These are phyloP conservation scores for Pulveroboletus sp. DNA, from an alignment of 768 basidiomycete species.

Conservation along the genomic window DNA sequence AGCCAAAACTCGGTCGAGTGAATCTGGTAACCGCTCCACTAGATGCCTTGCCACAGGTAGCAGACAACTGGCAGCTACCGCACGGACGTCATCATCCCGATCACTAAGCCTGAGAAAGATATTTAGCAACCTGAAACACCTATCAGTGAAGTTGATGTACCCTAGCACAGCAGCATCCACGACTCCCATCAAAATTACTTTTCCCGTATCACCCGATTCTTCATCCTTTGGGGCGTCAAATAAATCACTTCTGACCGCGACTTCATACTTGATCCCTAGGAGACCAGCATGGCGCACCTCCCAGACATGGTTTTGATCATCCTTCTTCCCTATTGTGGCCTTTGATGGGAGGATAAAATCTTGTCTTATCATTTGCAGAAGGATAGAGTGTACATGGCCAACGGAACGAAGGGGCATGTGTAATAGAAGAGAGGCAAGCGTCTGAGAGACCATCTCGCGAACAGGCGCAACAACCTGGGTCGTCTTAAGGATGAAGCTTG, in stretches of 20 bases:
- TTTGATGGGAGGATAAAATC: slow-evolving; percentile 53
- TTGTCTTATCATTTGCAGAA: slow-evolving; percentile 93
- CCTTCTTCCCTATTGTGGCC: slow-evolving; percentile 30
- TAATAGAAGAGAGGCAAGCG: slow-evolving; percentile 81
- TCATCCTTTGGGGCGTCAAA: slow-evolving; percentile 43
- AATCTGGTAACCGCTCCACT: slow-evolving; percentile 67
- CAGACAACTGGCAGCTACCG: slow-evolving; percentile 89
- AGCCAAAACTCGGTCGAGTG: slow-evolving; percentile 66
- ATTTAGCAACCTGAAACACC: slow-evolving; percentile 5
- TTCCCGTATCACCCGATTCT: slow-evolving; percentile 39
- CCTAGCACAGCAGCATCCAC: slow-evolving; percentile 90
- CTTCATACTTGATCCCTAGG: slow-evolving; percentile 95
- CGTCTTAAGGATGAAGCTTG: neutral
- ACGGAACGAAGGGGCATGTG: slow-evolving; percentile 84
- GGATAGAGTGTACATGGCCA: slow-evolving; percentile 71
- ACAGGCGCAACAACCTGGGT: slow-evolving; percentile 89
- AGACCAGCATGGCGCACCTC: slow-evolving; percentile 97
- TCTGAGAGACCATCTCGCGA: slow-evolving; percentile 92
- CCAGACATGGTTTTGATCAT: slow-evolving; percentile 69
- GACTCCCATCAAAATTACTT: slow-evolving; percentile 67
- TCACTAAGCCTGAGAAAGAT: slow-evolving; percentile 66
- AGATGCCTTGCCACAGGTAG: slow-evolving; percentile 82
- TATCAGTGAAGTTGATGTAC: slow-evolving; percentile 35
- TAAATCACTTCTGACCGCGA: slow-evolving; percentile 86
- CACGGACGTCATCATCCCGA: slow-evolving; percentile 91